These are phyloP conservation scores for Venturia oleaginea DNA, from an alignment of 2,329 filamentous ascomycete genomes.

Conservation along the genomic window DNA sequence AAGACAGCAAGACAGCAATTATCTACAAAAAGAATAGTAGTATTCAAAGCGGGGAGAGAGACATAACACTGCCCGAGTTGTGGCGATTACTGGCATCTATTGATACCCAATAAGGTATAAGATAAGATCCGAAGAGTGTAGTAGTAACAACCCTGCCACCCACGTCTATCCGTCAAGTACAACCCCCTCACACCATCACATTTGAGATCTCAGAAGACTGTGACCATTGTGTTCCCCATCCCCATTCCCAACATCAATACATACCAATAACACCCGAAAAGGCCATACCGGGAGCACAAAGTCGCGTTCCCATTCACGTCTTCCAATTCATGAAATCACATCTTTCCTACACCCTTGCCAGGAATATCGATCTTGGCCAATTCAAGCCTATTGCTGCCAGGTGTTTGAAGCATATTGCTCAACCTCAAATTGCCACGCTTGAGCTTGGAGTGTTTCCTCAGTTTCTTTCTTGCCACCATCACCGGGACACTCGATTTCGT, in stretches of 20 bases:
- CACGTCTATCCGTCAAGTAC: not conserved
- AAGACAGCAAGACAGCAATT: too few relatives aligned
- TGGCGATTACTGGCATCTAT: too few relatives aligned
- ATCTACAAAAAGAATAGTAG: too few relatives aligned
- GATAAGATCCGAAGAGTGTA: not conserved
- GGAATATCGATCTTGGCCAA: constrained; percentile 12
- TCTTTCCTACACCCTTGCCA: not conserved
- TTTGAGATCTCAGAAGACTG: not conserved
- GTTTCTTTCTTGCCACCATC: constrained; percentile 90
- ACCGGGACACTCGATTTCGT: constrained; percentile 95
- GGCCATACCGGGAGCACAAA: too few relatives aligned
- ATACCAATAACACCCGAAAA: not conserved
- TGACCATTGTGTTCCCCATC: too few relatives aligned
- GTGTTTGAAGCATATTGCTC: constrained; percentile 51
- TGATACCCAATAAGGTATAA: too few relatives aligned
- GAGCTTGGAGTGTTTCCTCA: constrained; percentile 79
- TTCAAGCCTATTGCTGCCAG: not conserved
- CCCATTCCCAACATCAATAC: not conserved
- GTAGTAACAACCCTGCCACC: not conserved
- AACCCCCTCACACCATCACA: not conserved
- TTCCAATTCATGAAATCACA: too few relatives aligned
- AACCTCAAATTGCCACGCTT: constrained; percentile 58
- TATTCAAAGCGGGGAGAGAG: too few relatives aligned
- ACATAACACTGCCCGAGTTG: too few relatives aligned
- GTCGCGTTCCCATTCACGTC: too few relatives aligned